Base-by-base conservation (phyloP, 1,139 yeast genomes). In the Trichomonascaceae sp. region DNA sequence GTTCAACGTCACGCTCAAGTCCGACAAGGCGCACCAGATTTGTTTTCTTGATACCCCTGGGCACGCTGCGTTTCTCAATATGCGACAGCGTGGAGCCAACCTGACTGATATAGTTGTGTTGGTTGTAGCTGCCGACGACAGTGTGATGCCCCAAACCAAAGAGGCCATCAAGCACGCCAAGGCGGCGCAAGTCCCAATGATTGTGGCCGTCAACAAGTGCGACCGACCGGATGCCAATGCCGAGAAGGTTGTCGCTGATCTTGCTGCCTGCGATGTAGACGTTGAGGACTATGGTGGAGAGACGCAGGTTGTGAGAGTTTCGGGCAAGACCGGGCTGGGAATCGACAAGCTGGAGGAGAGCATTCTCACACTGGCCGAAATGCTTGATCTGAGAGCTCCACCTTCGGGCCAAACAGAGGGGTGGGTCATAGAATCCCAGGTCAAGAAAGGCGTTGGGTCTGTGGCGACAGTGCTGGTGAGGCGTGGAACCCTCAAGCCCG, bases 1-100 rank as follows among this genome's bases (percentile, higher is more conserved):
- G 1, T 92, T 92, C 50, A 78, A 92, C 5, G 93, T 89, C 16
- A 62, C 66, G 11, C 71, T 94, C 0, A 87, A 92, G 0, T 55
- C 71, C 1, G 74, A 92, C 1, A 74, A 78, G 47, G 6, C 23
- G 6, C 78, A 76, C 53, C 65, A 64, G 34, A 82, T 89, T 43
- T 87, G 97, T 0, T 87, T 89, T 45, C 65, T 89, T 42, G 99
- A 89, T 56, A 89, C 99, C 0, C 99, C 99, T 0, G 99, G 99
- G 0, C 99, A 89, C 58, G 93, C 96, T 11, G 98, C 97, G 0
- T 89, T 89, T 51, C 64, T 89, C 44, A 85, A 85, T 48, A 87
- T 89, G 95, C 71, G 99, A 45, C 93, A 89, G 59, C 69, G 99
- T 46, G 98, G 98, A 30, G 97, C 98, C 0, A 76, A 75, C 46